Conservation (phyloP, 352 stramenopile species). For the Albugo laibachii region DNA sequence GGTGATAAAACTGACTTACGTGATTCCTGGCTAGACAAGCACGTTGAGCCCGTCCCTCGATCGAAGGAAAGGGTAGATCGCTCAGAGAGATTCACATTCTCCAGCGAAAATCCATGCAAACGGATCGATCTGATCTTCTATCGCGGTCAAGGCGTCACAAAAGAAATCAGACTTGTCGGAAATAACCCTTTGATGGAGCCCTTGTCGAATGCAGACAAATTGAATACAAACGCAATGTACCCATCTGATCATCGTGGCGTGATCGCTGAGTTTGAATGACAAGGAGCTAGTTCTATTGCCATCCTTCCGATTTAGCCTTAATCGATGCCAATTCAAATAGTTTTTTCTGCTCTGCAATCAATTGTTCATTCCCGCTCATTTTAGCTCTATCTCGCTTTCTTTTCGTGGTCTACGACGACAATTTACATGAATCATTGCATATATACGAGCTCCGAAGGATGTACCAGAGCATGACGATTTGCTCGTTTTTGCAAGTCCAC, state of each 20-base stretch:
- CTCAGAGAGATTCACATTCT: conserved; percentile 57
- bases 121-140: conserved; percentile 77
- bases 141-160: conserved; percentile 34
- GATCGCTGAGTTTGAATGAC: conserved; percentile 31
- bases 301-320: conserved; percentile 38
- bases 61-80: conserved; percentile 25
- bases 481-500: too few species aligned
- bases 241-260: conserved; percentile 72
- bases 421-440: too few species aligned
- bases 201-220: conserved; percentile 14
- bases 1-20: conserved; percentile 40
- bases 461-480: too few species aligned
- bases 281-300: conserved; percentile 11
- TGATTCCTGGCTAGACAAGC: conserved; percentile 50
- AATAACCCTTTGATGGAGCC: conserved; percentile 28
- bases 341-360: conserved; percentile 47
- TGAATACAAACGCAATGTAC: conserved; percentile 58
- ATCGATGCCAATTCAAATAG: conserved; percentile 46
- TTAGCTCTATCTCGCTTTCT: conserved; percentile 3
- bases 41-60: conserved; percentile 32
- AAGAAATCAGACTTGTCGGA: conserved; percentile 53
- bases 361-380: conserved; percentile 20
- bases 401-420: too few species aligned
- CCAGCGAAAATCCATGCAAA: conserved; percentile 64
- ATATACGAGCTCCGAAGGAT: too few species aligned